Evolutionary conservation across 352 stramenopile species (phyloP).

Genomic region (Pythium guiyangense): DNA sequence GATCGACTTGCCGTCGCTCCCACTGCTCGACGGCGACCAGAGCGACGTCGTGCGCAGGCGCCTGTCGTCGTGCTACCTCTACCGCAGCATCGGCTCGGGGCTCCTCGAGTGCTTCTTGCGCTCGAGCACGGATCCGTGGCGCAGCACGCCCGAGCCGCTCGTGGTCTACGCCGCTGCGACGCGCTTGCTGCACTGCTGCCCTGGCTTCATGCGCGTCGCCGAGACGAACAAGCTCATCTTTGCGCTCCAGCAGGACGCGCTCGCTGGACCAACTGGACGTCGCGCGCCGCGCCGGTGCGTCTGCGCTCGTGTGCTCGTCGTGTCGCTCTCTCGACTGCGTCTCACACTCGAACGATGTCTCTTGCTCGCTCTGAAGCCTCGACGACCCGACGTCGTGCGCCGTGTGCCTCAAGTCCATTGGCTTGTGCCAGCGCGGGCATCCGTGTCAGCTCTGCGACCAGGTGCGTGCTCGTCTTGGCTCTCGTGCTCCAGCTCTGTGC

Average conservation of each 20-base stretch:
- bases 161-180: slow-evolving; percentile 12
- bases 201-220: slow-evolving; percentile 15
- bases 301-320: background rate
- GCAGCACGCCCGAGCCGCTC: slow-evolving; percentile 4
- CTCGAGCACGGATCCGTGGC: slow-evolving; percentile 8
- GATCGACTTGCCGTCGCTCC: slow-evolving; percentile 20
- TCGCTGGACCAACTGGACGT: background rate
- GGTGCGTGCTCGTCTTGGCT: background rate
- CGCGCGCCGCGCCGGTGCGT: background rate
- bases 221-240: slow-evolving; percentile 21
- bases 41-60: slow-evolving; percentile 10
- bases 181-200: slow-evolving; percentile 13
- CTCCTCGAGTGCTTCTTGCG: slow-evolving; percentile 18
- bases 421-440: slow-evolving; percentile 7
- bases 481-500: background rate
- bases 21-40: slow-evolving; percentile 8
- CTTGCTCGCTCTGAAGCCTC: background rate
- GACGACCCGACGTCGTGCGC: slow-evolving; percentile 12
- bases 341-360: background rate
- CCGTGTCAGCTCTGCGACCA: slow-evolving; percentile 16
- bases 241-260: slow-evolving; percentile 11
- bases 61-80: slow-evolving; percentile 16
- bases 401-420: slow-evolving; percentile 15
- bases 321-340: background rate
- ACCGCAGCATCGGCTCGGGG: slow-evolving; percentile 14